phyloP scores from a whole-genome alignment of 2,329 filamentous ascomycete genomes.

The Sporothrix dimorphospora region DNA sequence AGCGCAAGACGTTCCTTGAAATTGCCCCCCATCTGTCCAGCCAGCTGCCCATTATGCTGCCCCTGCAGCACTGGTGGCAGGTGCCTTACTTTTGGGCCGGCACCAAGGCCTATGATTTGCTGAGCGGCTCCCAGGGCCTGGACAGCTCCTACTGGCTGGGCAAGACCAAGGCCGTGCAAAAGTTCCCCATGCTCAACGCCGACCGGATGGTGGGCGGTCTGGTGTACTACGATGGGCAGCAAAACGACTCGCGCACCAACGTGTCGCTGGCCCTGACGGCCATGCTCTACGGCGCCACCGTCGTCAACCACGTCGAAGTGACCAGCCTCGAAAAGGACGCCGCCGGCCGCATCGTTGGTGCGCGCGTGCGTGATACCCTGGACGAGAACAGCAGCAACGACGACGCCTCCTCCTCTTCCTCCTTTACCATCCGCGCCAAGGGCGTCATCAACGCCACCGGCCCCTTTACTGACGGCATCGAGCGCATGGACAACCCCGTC shows the following conservation, averaged over 20 bases:
- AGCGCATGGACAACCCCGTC: constrained; percentile 75
- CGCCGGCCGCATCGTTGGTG: constrained; percentile 69
- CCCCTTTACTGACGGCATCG: constrained; percentile 77
- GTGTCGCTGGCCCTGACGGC: constrained; percentile 80
- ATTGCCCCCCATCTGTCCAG: constrained; percentile 80
- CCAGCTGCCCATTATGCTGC: constrained; percentile 83
- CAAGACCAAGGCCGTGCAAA: constrained; percentile 74
- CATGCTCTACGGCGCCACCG: constrained; percentile 75
- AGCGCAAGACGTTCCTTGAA: constrained; percentile 81
- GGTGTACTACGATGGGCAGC: constrained; percentile 85
- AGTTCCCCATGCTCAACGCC: constrained; percentile 77
- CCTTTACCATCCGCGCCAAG: constrained; percentile 74
- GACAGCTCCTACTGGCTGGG: constrained; percentile 83
- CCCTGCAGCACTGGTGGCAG: constrained; percentile 82
- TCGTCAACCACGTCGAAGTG: constrained; percentile 81
- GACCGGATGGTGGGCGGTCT: constrained; percentile 71
- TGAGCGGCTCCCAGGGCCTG: constrained; percentile 80
- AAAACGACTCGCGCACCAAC: constrained; percentile 89
- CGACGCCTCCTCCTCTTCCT: too few species aligned
- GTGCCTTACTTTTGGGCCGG: constrained; percentile 73
- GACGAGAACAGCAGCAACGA: constrained; percentile 56
- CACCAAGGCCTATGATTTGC: constrained; percentile 78
- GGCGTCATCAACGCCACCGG: constrained; percentile 84
- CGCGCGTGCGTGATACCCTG: constrained; percentile 65
- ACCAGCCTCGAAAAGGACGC: constrained; percentile 60